Conservation (phyloP, 192 early-diverging fungal species). For the Backusella parvicylindrica region DNA sequence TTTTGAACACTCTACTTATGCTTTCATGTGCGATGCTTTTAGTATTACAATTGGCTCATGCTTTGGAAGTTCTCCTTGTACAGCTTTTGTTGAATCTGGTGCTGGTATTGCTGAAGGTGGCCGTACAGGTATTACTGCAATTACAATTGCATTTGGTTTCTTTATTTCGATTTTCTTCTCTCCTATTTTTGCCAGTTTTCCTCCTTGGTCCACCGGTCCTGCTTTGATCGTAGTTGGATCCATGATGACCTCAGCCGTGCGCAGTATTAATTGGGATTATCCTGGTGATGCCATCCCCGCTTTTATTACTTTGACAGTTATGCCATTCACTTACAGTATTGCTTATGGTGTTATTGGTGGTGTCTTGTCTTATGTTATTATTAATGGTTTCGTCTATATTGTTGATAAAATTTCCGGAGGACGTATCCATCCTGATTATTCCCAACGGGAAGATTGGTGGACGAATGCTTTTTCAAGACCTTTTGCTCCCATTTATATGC, state of each 20-base stretch:
- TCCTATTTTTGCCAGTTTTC: slow-evolving; percentile 81
- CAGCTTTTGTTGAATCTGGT: slow-evolving; percentile 79
- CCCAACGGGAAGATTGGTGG: slow-evolving; percentile 33
- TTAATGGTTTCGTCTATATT: slow-evolving; percentile 61
- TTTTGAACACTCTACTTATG: slow-evolving; percentile 73
- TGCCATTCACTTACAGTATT: slow-evolving; percentile 82
- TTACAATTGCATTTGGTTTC: slow-evolving; percentile 68
- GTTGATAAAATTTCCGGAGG: slow-evolving; percentile 55
- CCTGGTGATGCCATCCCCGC: slow-evolving; percentile 75
- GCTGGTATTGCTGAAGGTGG: slow-evolving; percentile 83
- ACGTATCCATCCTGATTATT: slow-evolving; percentile 42
- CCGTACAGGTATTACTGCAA: slow-evolving; percentile 71
- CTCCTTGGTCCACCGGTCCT: slow-evolving; percentile 83
- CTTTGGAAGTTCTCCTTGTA: slow-evolving; percentile 73
- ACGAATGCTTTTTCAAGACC: slow-evolving; percentile 13
- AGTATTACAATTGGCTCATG: slow-evolving; percentile 62
- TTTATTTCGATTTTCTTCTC: slow-evolving; percentile 79
- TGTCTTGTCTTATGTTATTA: slow-evolving; percentile 62
- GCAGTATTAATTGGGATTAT: slow-evolving; percentile 78
- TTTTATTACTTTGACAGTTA: slow-evolving; percentile 72
- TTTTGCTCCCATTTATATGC: slow-evolving; percentile 28
- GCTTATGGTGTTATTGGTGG: slow-evolving; percentile 80
- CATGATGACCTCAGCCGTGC: slow-evolving; percentile 70
- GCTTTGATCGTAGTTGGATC: slow-evolving; percentile 77
- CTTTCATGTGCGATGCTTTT: slow-evolving; percentile 71